These are phyloP conservation scores for Ogataea pini DNA, from an alignment of 805 yeast genomes.

Conservation along the genomic window DNA sequence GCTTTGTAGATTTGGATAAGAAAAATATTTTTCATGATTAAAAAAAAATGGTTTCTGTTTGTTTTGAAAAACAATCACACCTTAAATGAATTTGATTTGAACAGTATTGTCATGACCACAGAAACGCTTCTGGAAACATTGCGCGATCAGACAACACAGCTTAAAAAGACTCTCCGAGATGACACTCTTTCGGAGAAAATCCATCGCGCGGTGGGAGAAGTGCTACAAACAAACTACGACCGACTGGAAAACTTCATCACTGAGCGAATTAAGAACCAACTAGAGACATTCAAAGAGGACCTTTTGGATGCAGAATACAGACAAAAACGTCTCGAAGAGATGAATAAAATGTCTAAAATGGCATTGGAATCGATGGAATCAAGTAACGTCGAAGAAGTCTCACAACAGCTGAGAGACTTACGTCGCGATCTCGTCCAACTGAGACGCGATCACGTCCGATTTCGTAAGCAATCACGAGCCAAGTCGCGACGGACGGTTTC, in stretches of 20 bases:
- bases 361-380: not conserved
- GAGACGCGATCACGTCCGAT: not conserved
- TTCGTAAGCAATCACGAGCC: not conserved
- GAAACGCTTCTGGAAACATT: not conserved
- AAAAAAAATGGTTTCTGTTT: no score
- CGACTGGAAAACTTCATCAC: not conserved
- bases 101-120: no score
- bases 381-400: not conserved
- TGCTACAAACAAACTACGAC: not conserved
- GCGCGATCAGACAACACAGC: not conserved
- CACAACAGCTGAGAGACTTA: not conserved
- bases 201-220: not conserved
- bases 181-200: not conserved
- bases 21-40: no score
- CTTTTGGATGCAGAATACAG: not conserved
- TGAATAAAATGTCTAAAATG: not conserved
- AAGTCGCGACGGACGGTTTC: not conserved
- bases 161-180: not conserved
- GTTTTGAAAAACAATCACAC: not conserved
- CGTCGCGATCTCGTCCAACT: not conserved
- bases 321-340: not conserved
- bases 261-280: not conserved
- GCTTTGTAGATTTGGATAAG: no score
- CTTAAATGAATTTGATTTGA: no score
- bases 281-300: not conserved